Percentiles rank a stretch among this genome's conserved stretches.
These are phyloP conservation scores for Vigna radiata DNA, from an alignment of 306 rosid species.

Conservation along the genomic window DNA sequence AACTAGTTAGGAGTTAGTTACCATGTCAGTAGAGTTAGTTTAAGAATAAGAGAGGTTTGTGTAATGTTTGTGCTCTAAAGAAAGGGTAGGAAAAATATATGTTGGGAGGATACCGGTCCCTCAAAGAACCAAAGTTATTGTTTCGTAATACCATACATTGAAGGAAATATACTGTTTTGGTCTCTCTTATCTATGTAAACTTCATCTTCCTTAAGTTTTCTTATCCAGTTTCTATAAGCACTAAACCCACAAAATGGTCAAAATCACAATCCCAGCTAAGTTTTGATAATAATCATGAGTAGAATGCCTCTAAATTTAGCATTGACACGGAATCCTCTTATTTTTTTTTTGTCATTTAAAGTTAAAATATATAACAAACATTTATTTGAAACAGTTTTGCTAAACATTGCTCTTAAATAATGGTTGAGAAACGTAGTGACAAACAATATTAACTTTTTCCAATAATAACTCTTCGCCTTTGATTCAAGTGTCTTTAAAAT, in stretches of 20 bases:
- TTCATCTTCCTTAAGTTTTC: too few species aligned
- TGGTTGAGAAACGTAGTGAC: not conserved
- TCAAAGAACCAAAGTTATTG: too few species aligned
- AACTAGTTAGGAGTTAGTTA: too few species aligned
- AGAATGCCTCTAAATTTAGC: not conserved
- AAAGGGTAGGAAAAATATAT: too few species aligned
- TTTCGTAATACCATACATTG: too few species aligned
- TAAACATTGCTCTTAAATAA: not conserved
- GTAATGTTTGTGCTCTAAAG: too few species aligned
- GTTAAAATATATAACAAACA: constrained; percentile 17
- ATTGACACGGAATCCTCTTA: not conserved
- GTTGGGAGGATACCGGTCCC: too few species aligned
- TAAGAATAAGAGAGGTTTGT: too few species aligned
- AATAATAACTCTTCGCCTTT: not conserved
- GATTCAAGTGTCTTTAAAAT: not conserved
- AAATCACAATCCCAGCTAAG: not conserved
- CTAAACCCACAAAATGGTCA: not conserved
- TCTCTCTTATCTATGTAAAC: too few species aligned
- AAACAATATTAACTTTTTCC: not conserved
- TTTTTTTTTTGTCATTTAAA: not conserved
- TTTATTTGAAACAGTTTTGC: not conserved
- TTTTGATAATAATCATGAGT: not conserved
- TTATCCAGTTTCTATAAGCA: not conserved
- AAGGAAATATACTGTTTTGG: too few species aligned
- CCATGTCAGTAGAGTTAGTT: too few species aligned